Evolutionary conservation across 176 grass and related monocot species (phyloP).

Genomic region (Cocos nucifera): DNA sequence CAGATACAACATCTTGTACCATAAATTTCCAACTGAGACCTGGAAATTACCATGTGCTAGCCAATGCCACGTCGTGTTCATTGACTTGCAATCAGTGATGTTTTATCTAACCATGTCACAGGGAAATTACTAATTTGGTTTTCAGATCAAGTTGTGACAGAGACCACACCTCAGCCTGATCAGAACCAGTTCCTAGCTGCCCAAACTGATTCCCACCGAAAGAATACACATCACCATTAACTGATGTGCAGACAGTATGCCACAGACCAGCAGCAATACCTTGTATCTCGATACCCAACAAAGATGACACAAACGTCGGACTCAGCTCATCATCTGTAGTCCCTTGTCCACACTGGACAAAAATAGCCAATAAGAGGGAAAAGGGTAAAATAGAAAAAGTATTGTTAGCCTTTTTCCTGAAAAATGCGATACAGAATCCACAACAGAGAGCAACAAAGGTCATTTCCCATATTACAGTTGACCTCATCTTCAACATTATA

Average conservation of each 20-base stretch:
- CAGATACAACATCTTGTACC: no score
- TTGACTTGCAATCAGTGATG: background rate
- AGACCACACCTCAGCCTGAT: slow-evolving; percentile 81
- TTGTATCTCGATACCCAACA: slow-evolving; percentile 79
- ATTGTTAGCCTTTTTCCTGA: background rate
- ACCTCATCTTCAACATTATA: slow-evolving; percentile 26
- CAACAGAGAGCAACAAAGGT: slow-evolving; percentile 9
- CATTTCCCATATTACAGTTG: slow-evolving; percentile 18
- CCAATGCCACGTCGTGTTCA: no score
- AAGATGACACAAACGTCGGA: slow-evolving; percentile 80
- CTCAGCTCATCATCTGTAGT: slow-evolving; percentile 85
- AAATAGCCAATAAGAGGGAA: slow-evolving; percentile 23
- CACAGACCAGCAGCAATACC: slow-evolving; percentile 80
- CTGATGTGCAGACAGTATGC: slow-evolving; percentile 88
- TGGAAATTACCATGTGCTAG: no score
- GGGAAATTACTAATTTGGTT: no score
- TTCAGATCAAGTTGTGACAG: no score
- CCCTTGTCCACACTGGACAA: slow-evolving; percentile 79
- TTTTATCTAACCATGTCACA: background rate
- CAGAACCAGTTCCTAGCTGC: slow-evolving; percentile 91
- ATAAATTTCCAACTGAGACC: no score
- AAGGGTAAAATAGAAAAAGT: background rate
- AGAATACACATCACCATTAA: slow-evolving; percentile 86
- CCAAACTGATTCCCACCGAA: slow-evolving; percentile 98
- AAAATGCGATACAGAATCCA: background rate